Evolutionary conservation across 2,329 filamentous ascomycete genomes (phyloP).

Genomic region (Coniella lustricola): DNA sequence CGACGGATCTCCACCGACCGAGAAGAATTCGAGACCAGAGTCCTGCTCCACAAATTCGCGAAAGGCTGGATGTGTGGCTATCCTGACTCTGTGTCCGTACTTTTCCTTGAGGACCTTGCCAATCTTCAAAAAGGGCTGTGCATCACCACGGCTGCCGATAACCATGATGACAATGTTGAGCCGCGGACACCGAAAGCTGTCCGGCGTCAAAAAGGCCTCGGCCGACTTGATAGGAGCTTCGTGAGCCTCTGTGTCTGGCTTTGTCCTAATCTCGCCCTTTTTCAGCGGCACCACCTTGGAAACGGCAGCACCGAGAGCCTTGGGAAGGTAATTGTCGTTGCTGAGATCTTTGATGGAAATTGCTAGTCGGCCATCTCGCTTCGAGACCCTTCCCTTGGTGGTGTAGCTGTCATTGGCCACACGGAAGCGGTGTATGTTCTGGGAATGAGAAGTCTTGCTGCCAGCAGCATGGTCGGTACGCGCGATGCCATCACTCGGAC

Average conservation of each 20-base stretch:
- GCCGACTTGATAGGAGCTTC: conserved; percentile 17
- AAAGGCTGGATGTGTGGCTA: conserved; percentile 74
- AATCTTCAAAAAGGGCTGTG: conserved; percentile 72
- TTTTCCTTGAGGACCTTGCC: conserved; percentile 64
- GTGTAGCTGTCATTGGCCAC: conserved; percentile 58
- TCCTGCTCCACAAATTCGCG: conserved; percentile 68
- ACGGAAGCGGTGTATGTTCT: conserved; percentile 45
- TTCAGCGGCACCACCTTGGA: conserved; percentile 42
- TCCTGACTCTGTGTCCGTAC: conserved; percentile 67
- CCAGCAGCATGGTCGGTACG: conserved; percentile 4
- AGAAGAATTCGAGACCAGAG: conserved; percentile 71
- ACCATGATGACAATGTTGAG: conserved; percentile 81
- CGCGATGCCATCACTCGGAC: not conserved
- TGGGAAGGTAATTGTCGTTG: conserved; percentile 65
- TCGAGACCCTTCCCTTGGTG: conserved; percentile 58
- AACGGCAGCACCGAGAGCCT: conserved; percentile 60
- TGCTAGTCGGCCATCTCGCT: conserved; percentile 61
- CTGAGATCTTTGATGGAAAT: conserved; percentile 66
- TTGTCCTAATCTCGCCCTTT: conserved; percentile 26
- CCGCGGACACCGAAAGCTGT: conserved; percentile 33
- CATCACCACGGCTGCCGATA: conserved; percentile 72
- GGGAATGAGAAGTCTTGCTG: not conserved
- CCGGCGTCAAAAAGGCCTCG: conserved; percentile 22
- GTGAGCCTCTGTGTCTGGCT: conserved; percentile 9
- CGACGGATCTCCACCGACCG: conserved; percentile 69